Base-by-base conservation (phyloP, 352 stramenopile genomes). In the Globisporangium acanthophoron region DNA sequence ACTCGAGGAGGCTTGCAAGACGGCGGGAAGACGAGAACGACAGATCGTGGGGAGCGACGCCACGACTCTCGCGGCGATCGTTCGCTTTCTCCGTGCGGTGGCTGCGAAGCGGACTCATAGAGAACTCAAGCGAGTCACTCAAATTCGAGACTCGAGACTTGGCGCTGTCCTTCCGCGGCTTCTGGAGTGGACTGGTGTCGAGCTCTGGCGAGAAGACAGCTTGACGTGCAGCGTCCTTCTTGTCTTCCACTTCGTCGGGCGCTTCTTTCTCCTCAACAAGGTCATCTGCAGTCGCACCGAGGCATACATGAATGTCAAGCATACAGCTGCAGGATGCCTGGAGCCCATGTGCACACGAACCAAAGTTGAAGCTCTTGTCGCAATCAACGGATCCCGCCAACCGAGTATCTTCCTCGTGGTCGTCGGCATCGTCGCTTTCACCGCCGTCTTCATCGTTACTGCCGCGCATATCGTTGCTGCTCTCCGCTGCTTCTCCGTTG, bases 1-100 rank as follows among this genome's bases (percentile, higher is more conserved):
- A 90, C 53, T 88, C 80, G 18, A 90, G 68, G 18, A 92, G 58
- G 33, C 59, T 73, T 27, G 77, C 74, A n/a, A 92, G 58, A 12
- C 82, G 68, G 12, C 56, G 63, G 16, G 69, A 74, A 27, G 74
- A 78, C 27, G 76, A 78, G 1, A 70, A 67, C 3, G 70, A 76
- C 18, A 60, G 27, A 4, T 54, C n/a, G 3, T 13, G 52, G 21
- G 24, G 52, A 20, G 15, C 9, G 18, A 3, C 18, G 29, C 18
- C 18, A 7, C 21, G 47, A 24, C 33, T 63, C 16, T 20, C 21
- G 11, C 39, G n/a, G n/a, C 31, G 53, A 3, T 8, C n/a, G 8
- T 16, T 41, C 12, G 40, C 16, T 9, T 6, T 20, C 27, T 24
- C 49, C 12, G 35, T 5, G 7, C 21, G 4, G 21, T 16, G 48